These are phyloP conservation scores for Balakata baccata DNA, from an alignment of 345 rosid genomes.

Conservation along the genomic window DNA sequence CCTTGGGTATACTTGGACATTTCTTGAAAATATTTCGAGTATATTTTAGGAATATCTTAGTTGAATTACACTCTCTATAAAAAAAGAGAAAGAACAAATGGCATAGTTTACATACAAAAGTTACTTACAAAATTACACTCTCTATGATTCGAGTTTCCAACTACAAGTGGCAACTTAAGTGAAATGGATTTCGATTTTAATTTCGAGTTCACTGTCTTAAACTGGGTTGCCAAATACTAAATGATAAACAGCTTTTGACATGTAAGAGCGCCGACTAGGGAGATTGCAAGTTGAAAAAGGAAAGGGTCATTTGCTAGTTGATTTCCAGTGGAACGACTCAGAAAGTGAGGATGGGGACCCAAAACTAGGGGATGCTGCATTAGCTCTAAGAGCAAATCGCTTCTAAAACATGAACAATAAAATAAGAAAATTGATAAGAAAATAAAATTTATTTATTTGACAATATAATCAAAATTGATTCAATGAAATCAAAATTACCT, in stretches of 20 bases:
- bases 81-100: too few relatives aligned
- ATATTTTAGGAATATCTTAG: too few relatives aligned
- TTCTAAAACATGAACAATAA: constrained; percentile 41
- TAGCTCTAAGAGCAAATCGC: constrained; percentile 32
- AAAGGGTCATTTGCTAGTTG: constrained; percentile 45
- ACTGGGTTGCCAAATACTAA: constrained; percentile 73
- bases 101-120: too few relatives aligned
- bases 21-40: too few relatives aligned
- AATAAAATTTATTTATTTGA: constrained; percentile 5
- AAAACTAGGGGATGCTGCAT: constrained; percentile 43
- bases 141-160: too few relatives aligned
- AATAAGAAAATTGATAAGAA: constrained; percentile 13
- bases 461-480: constrained; percentile 8
- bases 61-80: too few relatives aligned
- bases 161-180: too few relatives aligned
- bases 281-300: constrained; percentile 36
- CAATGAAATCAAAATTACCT: constrained; percentile 38
- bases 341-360: constrained; percentile 48
- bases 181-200: too few relatives aligned
- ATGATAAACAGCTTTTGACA: constrained; percentile 66
- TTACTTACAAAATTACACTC: too few relatives aligned
- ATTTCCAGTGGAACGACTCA: constrained; percentile 46
- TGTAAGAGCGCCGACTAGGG: constrained; percentile 44
- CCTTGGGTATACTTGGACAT: too few relatives aligned
- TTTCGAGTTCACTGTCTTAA: constrained; percentile 57